phyloP scores from a whole-genome alignment of 805 yeast genomes.

The Brettanomyces sp. region DNA sequence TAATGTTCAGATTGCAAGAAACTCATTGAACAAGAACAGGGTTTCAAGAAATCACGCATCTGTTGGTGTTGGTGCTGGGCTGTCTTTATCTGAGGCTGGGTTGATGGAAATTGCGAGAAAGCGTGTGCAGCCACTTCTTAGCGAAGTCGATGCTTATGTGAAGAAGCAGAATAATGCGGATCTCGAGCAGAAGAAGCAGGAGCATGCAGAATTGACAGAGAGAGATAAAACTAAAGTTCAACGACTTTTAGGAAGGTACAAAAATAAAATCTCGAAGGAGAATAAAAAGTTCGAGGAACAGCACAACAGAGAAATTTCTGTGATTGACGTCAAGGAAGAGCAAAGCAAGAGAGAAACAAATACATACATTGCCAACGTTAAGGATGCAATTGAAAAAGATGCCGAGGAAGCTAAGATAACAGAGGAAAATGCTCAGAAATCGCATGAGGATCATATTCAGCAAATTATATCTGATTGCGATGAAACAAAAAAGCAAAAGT shows the following conservation, averaged over 20 bases:
- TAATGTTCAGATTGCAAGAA: constrained; percentile 38
- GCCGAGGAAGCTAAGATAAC: constrained; percentile 32
- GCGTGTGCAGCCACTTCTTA: constrained; percentile 46
- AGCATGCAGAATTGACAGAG: constrained; percentile 26
- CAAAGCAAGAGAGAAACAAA: constrained; percentile 25
- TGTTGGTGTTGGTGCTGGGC: constrained; percentile 45
- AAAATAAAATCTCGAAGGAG: constrained; percentile 31
- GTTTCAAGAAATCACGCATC: constrained; percentile 41
- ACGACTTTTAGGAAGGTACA: constrained; percentile 29
- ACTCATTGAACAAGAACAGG: constrained; percentile 31
- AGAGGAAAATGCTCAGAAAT: constrained; percentile 35
- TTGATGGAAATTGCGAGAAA: constrained; percentile 45
- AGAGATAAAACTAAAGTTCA: constrained; percentile 22
- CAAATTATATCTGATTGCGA: constrained; percentile 33
- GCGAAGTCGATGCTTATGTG: constrained; percentile 42
- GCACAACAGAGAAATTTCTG: constrained; percentile 14
- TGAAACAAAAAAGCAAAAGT: constrained; percentile 28
- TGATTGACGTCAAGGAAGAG: constrained; percentile 15
- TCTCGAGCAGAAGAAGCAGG: constrained; percentile 27
- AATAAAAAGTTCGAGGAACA: constrained; percentile 20
- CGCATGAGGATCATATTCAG: constrained; percentile 37
- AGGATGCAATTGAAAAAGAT: constrained; percentile 33
- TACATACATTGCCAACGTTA: constrained; percentile 31
- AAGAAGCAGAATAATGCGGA: constrained; percentile 34
- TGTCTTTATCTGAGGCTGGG: constrained; percentile 39